These are phyloP conservation scores for Colletotrichum sp. DNA, from an alignment of 2,329 filamentous ascomycete genomes.

Conservation along the genomic window DNA sequence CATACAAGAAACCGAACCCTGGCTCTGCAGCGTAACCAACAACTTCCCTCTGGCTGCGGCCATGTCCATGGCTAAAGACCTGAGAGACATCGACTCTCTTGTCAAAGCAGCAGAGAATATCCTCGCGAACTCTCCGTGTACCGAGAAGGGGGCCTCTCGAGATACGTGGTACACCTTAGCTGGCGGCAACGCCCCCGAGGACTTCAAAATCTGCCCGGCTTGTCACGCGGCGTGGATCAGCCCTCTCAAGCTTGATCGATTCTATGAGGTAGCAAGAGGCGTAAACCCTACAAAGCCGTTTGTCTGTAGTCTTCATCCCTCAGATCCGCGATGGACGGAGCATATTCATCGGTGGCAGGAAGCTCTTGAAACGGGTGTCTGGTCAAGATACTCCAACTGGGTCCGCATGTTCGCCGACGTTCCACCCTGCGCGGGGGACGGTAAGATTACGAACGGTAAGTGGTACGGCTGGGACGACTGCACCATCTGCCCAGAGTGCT, in stretches of 20 bases:
- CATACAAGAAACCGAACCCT: neutral
- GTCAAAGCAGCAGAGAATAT: slow-evolving; percentile 28
- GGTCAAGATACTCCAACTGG: slow-evolving; percentile 31
- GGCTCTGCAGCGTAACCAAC: neutral
- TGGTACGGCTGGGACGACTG: slow-evolving; percentile 24
- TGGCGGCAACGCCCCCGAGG: slow-evolving; percentile 21
- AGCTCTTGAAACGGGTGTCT: slow-evolving; percentile 35
- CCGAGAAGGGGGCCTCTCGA: slow-evolving; percentile 28
- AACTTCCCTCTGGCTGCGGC: slow-evolving; percentile 26
- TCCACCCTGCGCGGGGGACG: slow-evolving; percentile 5
- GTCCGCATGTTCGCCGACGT: slow-evolving; percentile 27
- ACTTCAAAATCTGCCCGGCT: slow-evolving; percentile 35
- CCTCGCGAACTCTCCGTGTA: slow-evolving; percentile 29
- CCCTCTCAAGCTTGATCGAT: slow-evolving; percentile 27
- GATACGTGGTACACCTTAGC: slow-evolving; percentile 39
- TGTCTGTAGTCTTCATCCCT: slow-evolving; percentile 35
- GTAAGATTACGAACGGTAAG: neutral
- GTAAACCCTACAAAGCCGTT: slow-evolving; percentile 12
- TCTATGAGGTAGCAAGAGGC: slow-evolving; percentile 29
- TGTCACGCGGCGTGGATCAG: slow-evolving; percentile 35
- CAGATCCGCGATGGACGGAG: slow-evolving; percentile 26
- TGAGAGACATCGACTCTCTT: slow-evolving; percentile 32
- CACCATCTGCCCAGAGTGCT: slow-evolving; percentile 22
- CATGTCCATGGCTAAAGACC: slow-evolving; percentile 28
- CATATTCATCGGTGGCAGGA: slow-evolving; percentile 32